Evolutionary conservation across 345 rosid genomes (phyloP).

Genomic region (Populus davidiana): DNA sequence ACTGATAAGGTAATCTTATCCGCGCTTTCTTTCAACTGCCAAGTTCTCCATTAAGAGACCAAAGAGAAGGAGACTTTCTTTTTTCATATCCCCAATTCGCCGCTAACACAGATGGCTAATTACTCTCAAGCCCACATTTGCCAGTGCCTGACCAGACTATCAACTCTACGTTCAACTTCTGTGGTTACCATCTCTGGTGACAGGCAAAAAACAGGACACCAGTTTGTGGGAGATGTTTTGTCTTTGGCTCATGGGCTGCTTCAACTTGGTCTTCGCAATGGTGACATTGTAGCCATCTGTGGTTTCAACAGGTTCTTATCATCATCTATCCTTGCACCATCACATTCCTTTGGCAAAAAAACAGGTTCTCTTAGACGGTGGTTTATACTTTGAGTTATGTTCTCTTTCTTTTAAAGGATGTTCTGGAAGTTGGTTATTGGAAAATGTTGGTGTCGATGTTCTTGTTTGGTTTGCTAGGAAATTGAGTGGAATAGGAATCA

Average conservation of each 20-base stretch:
- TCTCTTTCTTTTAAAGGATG: neutral
- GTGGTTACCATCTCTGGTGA: conserved; percentile 40
- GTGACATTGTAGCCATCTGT: conserved; percentile 64
- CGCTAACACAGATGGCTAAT: conserved; percentile 30
- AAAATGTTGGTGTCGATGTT: too few relatives aligned
- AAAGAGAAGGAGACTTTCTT: neutral
- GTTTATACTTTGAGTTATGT: neutral
- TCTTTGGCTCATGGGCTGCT: conserved; percentile 48
- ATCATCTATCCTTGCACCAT: neutral
- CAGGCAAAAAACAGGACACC: conserved; percentile 49
- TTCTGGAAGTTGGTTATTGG: neutral
- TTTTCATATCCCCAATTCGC: neutral
- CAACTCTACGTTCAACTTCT: conserved; percentile 41
- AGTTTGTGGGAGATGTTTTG: conserved; percentile 49
- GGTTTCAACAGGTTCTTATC: conserved; percentile 62
- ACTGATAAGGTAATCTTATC: neutral
- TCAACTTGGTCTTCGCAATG: conserved; percentile 48
- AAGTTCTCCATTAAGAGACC: neutral
- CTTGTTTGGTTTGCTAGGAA: too few relatives aligned
- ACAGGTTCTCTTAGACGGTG: neutral
- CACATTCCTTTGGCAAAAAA: neutral
- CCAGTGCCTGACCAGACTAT: conserved; percentile 62
- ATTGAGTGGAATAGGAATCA: too few relatives aligned
- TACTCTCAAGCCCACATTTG: conserved; percentile 65
- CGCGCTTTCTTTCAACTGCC: neutral